Percentiles rank a stretch among this genome's conserved stretches.
phyloP scores from a whole-genome alignment of 2,329 filamentous ascomycete genomes.

The Aureobasidium melanogenum region DNA sequence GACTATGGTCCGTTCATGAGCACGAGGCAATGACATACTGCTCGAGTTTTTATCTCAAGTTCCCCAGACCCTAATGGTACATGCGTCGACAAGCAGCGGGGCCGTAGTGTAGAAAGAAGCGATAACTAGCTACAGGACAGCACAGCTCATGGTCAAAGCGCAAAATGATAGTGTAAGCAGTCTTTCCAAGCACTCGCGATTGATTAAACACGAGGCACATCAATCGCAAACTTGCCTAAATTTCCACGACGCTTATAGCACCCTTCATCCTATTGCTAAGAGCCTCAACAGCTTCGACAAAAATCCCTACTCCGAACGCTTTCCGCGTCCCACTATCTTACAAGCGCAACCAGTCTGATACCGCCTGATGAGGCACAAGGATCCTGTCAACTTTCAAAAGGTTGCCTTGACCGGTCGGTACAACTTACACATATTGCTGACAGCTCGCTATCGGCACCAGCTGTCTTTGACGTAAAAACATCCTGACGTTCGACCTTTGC shows the following conservation, averaged over 20 bases:
- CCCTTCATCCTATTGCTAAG: background rate
- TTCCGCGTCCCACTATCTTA: background rate
- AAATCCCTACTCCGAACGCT: background rate
- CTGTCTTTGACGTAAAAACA: background rate
- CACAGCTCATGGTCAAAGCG: background rate
- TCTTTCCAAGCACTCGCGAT: background rate
- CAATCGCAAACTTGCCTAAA: background rate
- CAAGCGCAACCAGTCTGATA: background rate
- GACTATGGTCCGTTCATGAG: background rate
- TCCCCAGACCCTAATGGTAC: background rate
- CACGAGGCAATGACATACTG: constrained; percentile 3
- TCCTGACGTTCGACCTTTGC: background rate
- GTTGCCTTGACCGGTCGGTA: background rate
- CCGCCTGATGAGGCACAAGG: background rate
- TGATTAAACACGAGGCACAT: constrained; percentile 2
- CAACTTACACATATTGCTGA: background rate
- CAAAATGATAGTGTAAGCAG: background rate
- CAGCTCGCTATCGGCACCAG: background rate
- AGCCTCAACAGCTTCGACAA: background rate
- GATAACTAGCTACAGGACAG: background rate
- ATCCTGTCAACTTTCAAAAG: background rate
- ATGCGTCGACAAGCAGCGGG: background rate
- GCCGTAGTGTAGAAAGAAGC: background rate
- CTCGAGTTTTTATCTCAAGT: background rate
- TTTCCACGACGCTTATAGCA: background rate